These are phyloP conservation scores for Penicillium maclennaniae DNA, from an alignment of 495 filamentous ascomycete species.

Conservation along the genomic window DNA sequence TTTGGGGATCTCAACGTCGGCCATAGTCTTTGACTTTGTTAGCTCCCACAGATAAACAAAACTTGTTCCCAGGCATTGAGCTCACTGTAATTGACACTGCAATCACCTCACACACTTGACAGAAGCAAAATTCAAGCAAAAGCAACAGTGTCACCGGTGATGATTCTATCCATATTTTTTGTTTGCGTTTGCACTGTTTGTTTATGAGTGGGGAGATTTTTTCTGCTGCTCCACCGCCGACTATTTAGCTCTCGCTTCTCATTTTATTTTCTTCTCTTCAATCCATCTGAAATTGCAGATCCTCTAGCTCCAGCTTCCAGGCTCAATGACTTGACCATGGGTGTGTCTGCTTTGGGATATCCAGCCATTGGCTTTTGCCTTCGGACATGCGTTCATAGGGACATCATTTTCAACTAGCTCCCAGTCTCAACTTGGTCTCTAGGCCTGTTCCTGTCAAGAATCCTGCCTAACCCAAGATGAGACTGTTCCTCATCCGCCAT, in stretches of 20 bases:
- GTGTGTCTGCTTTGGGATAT: neutral
- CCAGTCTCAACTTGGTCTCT: neutral
- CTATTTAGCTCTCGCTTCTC: conserved; percentile 9
- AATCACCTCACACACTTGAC: conserved; percentile 1
- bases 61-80: no score
- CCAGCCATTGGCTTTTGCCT: conserved; percentile 3
- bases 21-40: conserved; percentile 22
- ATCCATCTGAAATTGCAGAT: neutral
- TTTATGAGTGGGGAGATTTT: conserved; percentile 9
- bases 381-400: conserved; percentile 4
- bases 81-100: neutral
- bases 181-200: conserved; percentile 29
- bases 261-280: conserved; percentile 5
- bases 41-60: neutral
- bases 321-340: conserved; percentile 3
- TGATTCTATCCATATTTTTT: conserved; percentile 20
- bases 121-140: conserved; percentile 14
- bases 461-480: conserved; percentile 43
- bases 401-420: conserved; percentile 4
- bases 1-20: conserved; percentile 31
- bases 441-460: neutral
- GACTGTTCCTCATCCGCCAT: conserved; percentile 73
- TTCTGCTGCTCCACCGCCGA: conserved; percentile 9
- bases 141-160: conserved; percentile 4
- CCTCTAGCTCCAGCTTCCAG: neutral